Evolutionary conservation across 148 eudicot genomes (phyloP), one percentile per base, ranked within the genome.

Genomic region (Nepenthes mirabilis): DNA sequence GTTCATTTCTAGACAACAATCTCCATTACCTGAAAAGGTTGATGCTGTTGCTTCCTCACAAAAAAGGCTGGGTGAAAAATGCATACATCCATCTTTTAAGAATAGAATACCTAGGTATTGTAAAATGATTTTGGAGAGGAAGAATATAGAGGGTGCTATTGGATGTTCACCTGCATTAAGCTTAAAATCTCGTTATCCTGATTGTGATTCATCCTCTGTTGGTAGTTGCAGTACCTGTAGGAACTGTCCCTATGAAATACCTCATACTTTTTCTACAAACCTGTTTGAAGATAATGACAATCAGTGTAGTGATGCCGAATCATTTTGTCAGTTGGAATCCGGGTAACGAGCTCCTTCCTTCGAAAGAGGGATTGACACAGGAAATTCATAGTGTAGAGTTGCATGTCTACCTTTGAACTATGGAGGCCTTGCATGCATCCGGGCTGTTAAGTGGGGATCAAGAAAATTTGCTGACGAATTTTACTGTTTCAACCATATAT

Each of bases 361-460:
- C 68, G 52, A 67, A 75, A 62, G 74, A 77, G 72, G 77, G 70
- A 43, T 54, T 80, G 77, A 67, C 66, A 2, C 78, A 69, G 14
- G 79, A 79, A 75, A 74, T 84, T 55, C 96, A 78, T 79, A 85
- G 88, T 75, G 70, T 88, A 79, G 91, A 88, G 76, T 75, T 82
- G 74, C 82, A 83, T 73, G 96, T 91, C 60, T 88, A 88, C 71
- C 88, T 81, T 60, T 65, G 84, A 74, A 85, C 82, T 52, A 72
- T 88, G 57, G 84, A 76, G 74, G 95, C 91, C 58, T 84, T 87
- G 72, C 80, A 84, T 78, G 95, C 90, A 55, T 78, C 75, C 33
- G 95, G 95, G 61, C 85, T 88, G 34, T 77, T 88, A 78, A 88
- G 84, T 80, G 84, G 95, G 95, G 95, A 84, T 70, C 83, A 80